Conservation (phyloP, 768 basidiomycete species). For the Royoungia palumana region DNA sequence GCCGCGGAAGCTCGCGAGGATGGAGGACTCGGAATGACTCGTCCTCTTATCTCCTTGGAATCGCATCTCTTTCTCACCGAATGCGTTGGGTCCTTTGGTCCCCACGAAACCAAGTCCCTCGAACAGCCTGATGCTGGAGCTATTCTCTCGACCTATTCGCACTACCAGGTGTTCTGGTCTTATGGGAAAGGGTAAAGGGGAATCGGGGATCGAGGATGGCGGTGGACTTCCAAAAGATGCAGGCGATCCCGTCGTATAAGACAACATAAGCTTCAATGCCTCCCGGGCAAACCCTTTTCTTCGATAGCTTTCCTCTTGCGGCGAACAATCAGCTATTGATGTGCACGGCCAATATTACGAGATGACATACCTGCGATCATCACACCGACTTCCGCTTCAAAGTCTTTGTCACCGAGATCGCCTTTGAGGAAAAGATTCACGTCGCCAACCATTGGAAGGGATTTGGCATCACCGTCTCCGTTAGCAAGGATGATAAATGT, state of each 20-base stretch:
- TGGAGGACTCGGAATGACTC: neutral
- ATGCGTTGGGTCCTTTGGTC: constrained; percentile 67
- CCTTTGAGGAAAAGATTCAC: constrained; percentile 87
- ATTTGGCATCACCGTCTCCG: constrained; percentile 26
- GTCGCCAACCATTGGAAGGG: constrained; percentile 80
- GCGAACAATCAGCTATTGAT: neutral
- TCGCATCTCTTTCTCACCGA: constrained; percentile 83
- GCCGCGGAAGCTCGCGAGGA: neutral
- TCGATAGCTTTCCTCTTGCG: constrained; percentile 60
- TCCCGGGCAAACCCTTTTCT: constrained; percentile 64
- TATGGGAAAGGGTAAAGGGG: constrained; percentile 42
- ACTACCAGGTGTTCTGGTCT: constrained; percentile 52
- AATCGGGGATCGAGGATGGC: constrained; percentile 18
- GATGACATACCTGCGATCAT: constrained; percentile 77
- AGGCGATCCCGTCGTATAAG: constrained; percentile 57
- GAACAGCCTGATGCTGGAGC: constrained; percentile 69
- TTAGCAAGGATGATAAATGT: constrained; percentile 83
- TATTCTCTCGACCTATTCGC: constrained; percentile 69
- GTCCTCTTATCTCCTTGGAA: constrained; percentile 1
- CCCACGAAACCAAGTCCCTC: constrained; percentile 70
- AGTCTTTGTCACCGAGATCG: constrained; percentile 37
- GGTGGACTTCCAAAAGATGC: constrained; percentile 10
- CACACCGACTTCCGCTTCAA: constrained; percentile 82
- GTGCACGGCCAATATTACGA: neutral
- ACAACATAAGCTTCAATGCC: constrained; percentile 62